phyloP scores from a whole-genome alignment of 257 asterid species.

The Nicotiana knightiana region DNA sequence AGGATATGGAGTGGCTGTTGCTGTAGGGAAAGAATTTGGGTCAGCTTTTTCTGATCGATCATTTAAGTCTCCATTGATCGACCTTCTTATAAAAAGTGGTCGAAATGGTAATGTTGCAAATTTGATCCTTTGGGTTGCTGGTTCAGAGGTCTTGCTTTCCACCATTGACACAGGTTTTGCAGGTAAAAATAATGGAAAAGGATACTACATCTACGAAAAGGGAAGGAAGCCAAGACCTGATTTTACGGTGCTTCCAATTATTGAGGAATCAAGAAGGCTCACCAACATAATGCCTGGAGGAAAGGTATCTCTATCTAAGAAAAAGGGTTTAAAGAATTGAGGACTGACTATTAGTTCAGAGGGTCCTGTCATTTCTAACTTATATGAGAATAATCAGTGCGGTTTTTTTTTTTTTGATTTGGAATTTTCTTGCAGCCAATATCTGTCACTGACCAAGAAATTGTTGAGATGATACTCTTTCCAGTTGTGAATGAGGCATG shows the following conservation, averaged over 20 bases:
- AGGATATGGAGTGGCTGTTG: slow-evolving; percentile 88
- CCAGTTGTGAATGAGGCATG: slow-evolving; percentile 97
- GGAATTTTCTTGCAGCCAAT: slow-evolving; percentile 55
- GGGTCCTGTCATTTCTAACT: background rate
- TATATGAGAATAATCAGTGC: background rate
- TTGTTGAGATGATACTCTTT: slow-evolving; percentile 87
- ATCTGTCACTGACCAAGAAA: slow-evolving; percentile 73
- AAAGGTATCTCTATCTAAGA: slow-evolving; percentile 43
- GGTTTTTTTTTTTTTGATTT: background rate
- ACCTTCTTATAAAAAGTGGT: slow-evolving; percentile 71
- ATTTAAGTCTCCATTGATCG: slow-evolving; percentile 59
- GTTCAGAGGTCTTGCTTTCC: background rate
- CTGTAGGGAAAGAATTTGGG: slow-evolving; percentile 54
- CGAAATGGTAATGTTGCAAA: slow-evolving; percentile 57
- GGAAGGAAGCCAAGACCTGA: slow-evolving; percentile 96
- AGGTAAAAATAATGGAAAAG: slow-evolving; percentile 94
- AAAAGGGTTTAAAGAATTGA: background rate
- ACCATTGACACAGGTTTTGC: slow-evolving; percentile 19
- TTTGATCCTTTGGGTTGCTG: background rate
- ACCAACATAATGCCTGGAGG: slow-evolving; percentile 86
- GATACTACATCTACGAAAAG: slow-evolving; percentile 76
- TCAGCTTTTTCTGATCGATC: slow-evolving; percentile 72
- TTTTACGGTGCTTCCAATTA: slow-evolving; percentile 63
- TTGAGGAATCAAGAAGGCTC: slow-evolving; percentile 82
- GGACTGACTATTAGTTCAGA: background rate